Evolutionary conservation across 805 yeast species (phyloP).

Genomic region (Lipomyces starkeyi): DNA sequence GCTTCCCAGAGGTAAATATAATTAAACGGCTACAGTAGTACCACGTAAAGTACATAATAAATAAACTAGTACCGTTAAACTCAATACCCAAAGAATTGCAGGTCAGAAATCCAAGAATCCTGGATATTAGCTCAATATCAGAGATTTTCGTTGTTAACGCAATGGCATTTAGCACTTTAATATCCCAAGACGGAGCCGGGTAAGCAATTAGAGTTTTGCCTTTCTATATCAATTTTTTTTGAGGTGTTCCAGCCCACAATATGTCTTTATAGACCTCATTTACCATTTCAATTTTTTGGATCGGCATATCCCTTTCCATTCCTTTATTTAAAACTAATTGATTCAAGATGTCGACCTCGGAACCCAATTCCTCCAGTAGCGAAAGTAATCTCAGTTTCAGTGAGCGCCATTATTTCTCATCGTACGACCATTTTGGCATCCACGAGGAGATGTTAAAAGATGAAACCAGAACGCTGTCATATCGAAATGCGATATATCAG

Average conservation of each 20-base stretch:
- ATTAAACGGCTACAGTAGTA: too few species aligned
- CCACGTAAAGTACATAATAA: too few species aligned
- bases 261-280: neutral
- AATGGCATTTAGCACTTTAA: too few species aligned
- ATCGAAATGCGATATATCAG: conserved; percentile 81
- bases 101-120: too few species aligned
- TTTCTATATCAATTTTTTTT: neutral
- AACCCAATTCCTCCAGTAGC: neutral
- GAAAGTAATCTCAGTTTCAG: conserved; percentile 12
- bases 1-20: too few species aligned
- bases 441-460: conserved; percentile 95
- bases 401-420: conserved; percentile 71
- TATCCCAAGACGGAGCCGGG: neutral
- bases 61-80: too few species aligned
- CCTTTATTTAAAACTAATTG: too few species aligned
- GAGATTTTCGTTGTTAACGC: too few species aligned
- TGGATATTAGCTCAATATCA: too few species aligned
- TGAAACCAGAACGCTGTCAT: conserved; percentile 78
- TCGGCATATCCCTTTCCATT: neutral
- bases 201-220: neutral
- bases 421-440: conserved; percentile 88
- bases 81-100: too few species aligned
- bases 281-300: neutral
- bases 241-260: neutral
- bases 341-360: neutral